Evolutionary conservation across 352 stramenopile species (phyloP), one percentile per base, ranked within the genome.

Genomic region (Pseudoperonospora humuli): DNA sequence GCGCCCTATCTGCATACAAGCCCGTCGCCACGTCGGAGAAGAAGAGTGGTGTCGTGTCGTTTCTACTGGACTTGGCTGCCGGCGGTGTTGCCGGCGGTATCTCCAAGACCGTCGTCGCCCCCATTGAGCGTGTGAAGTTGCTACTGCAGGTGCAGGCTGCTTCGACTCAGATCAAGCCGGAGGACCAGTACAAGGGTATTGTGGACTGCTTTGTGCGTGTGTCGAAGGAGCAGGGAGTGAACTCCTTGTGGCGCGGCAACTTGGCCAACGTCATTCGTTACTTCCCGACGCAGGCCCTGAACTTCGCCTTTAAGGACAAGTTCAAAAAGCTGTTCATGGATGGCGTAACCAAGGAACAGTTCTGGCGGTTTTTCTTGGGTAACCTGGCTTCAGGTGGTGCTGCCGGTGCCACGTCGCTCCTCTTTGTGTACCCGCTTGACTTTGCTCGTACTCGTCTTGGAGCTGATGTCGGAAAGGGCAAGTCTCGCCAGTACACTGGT

Each of bases 361-460:
- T 99, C 72, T 92, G 72, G 64, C 94, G 95, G 54, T 98, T 98
- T 86, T 98, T 99, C 78, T 29, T 93, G 3, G 97, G 96, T 52
- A 99, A 99, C 89, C 82, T 99, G 40, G 95, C 95, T 20, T 97
- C 93, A 62, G 96, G 96, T 47, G 96, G 95, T 85, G 80, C 97
- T 47, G 96, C 96, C 21, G 96, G 96, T 67, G 95, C 95, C 29
- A 97, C 91, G 36, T 98, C 95, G 49, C 77, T 98, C 7, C 70
- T 95, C 24, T 97, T 97, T 50, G 79, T 98, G 50, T 98, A 99
- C 80, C 95, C 95, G 38, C 84, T 98, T 50, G 96, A 99, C 75
- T 98, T 98, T 54, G 95, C 95, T 24, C 93, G 96, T 95, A 99
- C 96, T 43, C 93, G 95, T 78, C 82, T 99, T n/a, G 96, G 93